Conservation (phyloP, 306 rosid genomes). For the Cicer chorassanicum region DNA sequence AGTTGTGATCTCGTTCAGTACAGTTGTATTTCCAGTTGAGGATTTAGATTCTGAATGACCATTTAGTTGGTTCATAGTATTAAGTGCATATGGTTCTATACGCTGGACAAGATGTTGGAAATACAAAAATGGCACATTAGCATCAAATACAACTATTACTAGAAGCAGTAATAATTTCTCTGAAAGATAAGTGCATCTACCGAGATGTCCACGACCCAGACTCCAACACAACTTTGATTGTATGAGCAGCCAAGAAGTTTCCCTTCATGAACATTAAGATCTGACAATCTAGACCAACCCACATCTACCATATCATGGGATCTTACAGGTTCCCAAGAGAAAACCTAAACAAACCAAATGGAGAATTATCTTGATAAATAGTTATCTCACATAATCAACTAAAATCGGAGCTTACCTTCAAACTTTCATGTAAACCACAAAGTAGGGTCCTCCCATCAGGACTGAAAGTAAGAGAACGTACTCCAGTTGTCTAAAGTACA, state of each 20-base stretch:
- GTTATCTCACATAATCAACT: constrained; percentile 33
- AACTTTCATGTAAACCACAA: constrained; percentile 96
- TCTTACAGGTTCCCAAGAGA: constrained; percentile 97
- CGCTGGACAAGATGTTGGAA: constrained; percentile 66
- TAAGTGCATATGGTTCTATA: constrained; percentile 80
- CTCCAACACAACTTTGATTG: constrained; percentile 99
- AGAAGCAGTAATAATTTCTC: constrained; percentile 27
- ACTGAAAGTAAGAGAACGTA: constrained; percentile 86
- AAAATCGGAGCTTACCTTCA: constrained; percentile 66
- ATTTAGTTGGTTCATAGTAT: constrained; percentile 67
- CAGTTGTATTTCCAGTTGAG: constrained; percentile 66
- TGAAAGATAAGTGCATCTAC: constrained; percentile 54
- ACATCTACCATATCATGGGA: constrained; percentile 92
- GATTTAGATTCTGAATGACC: constrained; percentile 84
- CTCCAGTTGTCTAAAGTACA: constrained; percentile 82
- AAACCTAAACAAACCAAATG: constrained; percentile 62
- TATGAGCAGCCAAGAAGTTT: constrained; percentile 98
- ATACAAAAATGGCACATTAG: constrained; percentile 38
- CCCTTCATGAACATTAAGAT: constrained; percentile 97
- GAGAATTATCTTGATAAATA: constrained; percentile 36
- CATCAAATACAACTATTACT: constrained; percentile 41
- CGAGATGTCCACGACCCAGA: constrained; percentile 99
- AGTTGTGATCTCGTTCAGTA: constrained; percentile 65
- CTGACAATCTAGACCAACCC: constrained; percentile 96
- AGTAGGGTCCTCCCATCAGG: constrained; percentile 98